Conservation (phyloP, 257 asterid species). For the Solanum rostratum region DNA sequence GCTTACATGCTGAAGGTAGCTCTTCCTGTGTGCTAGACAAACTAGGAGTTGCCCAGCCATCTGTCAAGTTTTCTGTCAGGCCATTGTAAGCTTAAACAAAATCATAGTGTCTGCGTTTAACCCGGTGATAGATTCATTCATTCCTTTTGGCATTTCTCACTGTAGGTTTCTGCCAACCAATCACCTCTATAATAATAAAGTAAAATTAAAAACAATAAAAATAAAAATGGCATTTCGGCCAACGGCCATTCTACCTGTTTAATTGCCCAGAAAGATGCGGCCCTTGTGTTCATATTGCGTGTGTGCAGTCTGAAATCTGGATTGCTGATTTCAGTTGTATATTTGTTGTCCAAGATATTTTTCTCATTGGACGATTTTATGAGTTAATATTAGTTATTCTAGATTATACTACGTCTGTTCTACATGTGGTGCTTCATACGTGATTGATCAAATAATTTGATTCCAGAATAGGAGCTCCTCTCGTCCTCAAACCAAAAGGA, state of each 20-base stretch:
- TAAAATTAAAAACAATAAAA: not conserved
- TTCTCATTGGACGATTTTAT: not conserved
- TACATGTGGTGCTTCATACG: not conserved
- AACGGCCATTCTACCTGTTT: not conserved
- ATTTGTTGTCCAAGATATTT: not conserved
- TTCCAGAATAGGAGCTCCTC: conserved; percentile 50
- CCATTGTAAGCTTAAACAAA: not conserved
- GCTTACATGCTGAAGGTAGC: not conserved
- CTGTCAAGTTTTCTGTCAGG: not conserved
- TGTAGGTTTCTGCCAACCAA: not conserved
- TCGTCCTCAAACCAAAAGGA: conserved; percentile 39
- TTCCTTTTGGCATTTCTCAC: not conserved
- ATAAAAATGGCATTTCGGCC: not conserved
- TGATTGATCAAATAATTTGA: conserved; percentile 12
- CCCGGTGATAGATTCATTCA: not conserved
- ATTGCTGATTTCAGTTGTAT: not conserved
- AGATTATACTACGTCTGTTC: not conserved
- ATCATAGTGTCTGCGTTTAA: not conserved
- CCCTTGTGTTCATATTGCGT: not conserved
- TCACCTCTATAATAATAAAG: not conserved
- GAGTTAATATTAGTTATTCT: not conserved
- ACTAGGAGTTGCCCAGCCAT: not conserved
- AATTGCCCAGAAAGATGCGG: not conserved
- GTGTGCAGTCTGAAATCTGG: not conserved
- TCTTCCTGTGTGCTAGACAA: not conserved